Evolutionary conservation across 805 yeast genomes (phyloP), one percentile per base, ranked within the genome.

Genomic region (Kodamaea kaohsiungensis): DNA sequence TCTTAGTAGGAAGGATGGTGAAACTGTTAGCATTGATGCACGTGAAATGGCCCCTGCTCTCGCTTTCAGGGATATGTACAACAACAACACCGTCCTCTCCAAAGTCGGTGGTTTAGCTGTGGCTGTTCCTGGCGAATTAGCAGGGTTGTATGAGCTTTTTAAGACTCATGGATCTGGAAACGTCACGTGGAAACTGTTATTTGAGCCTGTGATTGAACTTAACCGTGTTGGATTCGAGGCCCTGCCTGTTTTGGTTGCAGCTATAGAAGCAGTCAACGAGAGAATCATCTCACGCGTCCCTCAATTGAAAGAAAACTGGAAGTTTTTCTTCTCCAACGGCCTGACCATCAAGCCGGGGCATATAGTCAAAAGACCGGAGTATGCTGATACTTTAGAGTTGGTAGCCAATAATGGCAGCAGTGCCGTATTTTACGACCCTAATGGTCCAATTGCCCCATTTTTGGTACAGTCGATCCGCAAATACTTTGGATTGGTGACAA

Each of bases 71-170:
- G 76, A 85, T 59, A 91, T 92, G 96, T 91, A 73, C 58, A 70
- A 66, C 8, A 66, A 72, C 25, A 72, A 75, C 13, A 82, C 81
- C 9, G 53, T 69, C 33, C 67, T 79, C 12, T 80, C 96, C 0
- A 81, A 82, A 59, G 71, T 85, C 16, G 98, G 97, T 2, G 99
- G 98, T 0, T 72, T 91, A n/a, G 90, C 97, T 0, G 84, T 86
- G 8, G 98, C 84, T 1, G 83, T 88, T 16, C 99, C 99, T 0
- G 99, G 99, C 9, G 98, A 93, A 67, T 62, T 93, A 48, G 85
- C 85, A 55, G 99, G 98, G 0, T 72, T 91, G n/a, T 83, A 87
- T 61, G 80, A 77, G 43, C 72, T 93, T 40, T 83, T 71, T 67
- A 59, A 69, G 30, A 58, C 67, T 12, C 93, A 86, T 62, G 91